These are phyloP conservation scores for Pythium insidiosum DNA, from an alignment of 352 stramenopile species.

Conservation along the genomic window DNA sequence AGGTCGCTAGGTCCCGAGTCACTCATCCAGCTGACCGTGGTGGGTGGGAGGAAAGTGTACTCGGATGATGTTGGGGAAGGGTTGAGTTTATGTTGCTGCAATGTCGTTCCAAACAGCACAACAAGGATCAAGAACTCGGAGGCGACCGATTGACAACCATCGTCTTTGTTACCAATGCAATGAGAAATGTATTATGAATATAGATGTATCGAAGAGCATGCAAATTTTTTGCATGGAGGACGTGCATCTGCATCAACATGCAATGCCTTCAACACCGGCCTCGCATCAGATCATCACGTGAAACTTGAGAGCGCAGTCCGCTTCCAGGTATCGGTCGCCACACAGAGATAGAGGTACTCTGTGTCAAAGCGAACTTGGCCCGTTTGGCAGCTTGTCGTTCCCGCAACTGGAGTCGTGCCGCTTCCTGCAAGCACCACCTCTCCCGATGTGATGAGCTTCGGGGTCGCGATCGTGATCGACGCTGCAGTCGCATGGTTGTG, in stretches of 20 bases:
- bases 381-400: constrained; percentile 1
- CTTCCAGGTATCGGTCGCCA: constrained; percentile 13
- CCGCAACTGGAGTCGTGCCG: background rate
- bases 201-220: too few relatives aligned
- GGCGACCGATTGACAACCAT: too few relatives aligned
- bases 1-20: too few relatives aligned
- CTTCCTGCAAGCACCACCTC: constrained; percentile 15
- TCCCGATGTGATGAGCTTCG: constrained; percentile 1
- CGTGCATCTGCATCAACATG: too few relatives aligned
- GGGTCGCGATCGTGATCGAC: background rate
- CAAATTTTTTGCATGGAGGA: background rate
- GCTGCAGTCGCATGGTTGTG: background rate
- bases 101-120: too few relatives aligned
- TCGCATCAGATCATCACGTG: background rate
- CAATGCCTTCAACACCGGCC: background rate
- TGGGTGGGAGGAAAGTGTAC: too few relatives aligned
- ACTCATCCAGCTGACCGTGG: too few relatives aligned
- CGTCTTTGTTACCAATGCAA: too few relatives aligned
- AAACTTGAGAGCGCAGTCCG: constrained; percentile 4
- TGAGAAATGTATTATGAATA: too few relatives aligned
- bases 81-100: too few relatives aligned
- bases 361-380: constrained; percentile 15
- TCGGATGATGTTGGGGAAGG: too few relatives aligned
- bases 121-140: too few relatives aligned
- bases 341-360: constrained; percentile 21